These are phyloP conservation scores for Apiospora sp. DNA, from an alignment of 2,329 filamentous ascomycete species.

Conservation along the genomic window DNA sequence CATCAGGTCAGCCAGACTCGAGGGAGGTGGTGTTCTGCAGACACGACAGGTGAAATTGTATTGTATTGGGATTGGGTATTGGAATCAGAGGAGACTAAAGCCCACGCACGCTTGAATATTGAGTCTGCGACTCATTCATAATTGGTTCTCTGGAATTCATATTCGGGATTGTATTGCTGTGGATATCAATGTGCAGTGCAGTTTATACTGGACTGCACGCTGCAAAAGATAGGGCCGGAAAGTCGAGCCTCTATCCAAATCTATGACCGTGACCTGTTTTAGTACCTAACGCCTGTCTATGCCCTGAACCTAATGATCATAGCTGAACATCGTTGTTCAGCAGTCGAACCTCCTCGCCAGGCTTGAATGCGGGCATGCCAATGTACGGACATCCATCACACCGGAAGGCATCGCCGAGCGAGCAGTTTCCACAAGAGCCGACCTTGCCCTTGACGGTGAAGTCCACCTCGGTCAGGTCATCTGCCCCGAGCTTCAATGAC, in stretches of 20 bases:
- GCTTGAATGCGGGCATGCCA: slow-evolving; percentile 87
- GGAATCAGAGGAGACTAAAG: no score
- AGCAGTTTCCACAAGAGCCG: slow-evolving; percentile 93
- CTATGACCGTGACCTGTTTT: slow-evolving; percentile 21
- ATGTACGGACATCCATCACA: slow-evolving; percentile 65
- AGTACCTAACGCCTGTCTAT: slow-evolving; percentile 17
- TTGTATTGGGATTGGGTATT: no score
- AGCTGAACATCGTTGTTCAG: slow-evolving; percentile 88
- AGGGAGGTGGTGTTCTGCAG: no score
- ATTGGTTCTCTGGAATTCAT: not conserved
- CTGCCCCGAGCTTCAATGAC: slow-evolving; percentile 73
- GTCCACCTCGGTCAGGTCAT: slow-evolving; percentile 89
- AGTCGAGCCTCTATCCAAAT: slow-evolving; percentile 12
- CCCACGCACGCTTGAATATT: no score
- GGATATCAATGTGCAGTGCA: slow-evolving; percentile 17
- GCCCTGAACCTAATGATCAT: slow-evolving; percentile 48
- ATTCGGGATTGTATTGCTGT: not conserved
- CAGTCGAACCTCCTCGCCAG: slow-evolving; percentile 90
- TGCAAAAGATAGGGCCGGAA: slow-evolving; percentile 13
- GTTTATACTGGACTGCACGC: not conserved
- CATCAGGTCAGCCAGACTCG: no score
- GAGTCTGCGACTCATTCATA: not conserved
- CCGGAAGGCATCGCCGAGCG: slow-evolving; percentile 88
- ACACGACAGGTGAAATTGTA: no score
- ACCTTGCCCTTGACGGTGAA: slow-evolving; percentile 98